Evolutionary conservation across 1,284 basidiomycete genomes (phyloP), one percentile per base, ranked within the genome.

Genomic region (Veloboletus limbatus): DNA sequence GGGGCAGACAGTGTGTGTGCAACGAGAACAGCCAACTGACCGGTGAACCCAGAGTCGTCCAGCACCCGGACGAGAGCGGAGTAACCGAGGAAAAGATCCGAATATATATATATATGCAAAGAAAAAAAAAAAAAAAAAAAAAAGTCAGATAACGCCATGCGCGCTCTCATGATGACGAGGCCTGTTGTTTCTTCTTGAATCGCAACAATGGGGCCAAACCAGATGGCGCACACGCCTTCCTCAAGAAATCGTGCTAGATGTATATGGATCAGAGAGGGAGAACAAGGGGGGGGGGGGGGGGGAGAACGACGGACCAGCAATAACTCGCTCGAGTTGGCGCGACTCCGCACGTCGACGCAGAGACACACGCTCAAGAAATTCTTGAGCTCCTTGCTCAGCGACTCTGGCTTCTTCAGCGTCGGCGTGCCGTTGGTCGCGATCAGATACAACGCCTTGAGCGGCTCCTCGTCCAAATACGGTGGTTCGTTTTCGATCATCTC

Each of bases 401-500:
- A 82, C 67, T 98, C 96, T 0, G 96, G 96, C 62, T 92, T 92
- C 78, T 98, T 98, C 64, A 99, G 68, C 43, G 95, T 98, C 30
- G 96, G 96, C 8, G 96, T 98, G 9, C 94, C 97, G 62, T 98
- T 98, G 24, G 96, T 98, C 20, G 96, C 96, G 59, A 99, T 99
- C 50, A 98, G 75, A 68, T 99, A 98, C 17, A 99, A 70, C 13
- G 97, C 96, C 71, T 98, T 98, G 56, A 98, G 75, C 0, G 96
- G 96, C 63, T 99, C 95, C 64, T 99, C 96, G 59, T 98, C 95
- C 36, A 98, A 77, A 67, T 99, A 99, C 3, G 97, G 96, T 3
- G 96, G 97, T 68, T 99, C 96, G 66, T 95, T 95, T 69, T 99
- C 97, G 59, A 99, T 97, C 96, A 99, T 99, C 72, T 99, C 96